Evolutionary conservation across 2,329 filamentous ascomycete genomes (phyloP).

Genomic region (Ophiostoma triangulosporum): DNA sequence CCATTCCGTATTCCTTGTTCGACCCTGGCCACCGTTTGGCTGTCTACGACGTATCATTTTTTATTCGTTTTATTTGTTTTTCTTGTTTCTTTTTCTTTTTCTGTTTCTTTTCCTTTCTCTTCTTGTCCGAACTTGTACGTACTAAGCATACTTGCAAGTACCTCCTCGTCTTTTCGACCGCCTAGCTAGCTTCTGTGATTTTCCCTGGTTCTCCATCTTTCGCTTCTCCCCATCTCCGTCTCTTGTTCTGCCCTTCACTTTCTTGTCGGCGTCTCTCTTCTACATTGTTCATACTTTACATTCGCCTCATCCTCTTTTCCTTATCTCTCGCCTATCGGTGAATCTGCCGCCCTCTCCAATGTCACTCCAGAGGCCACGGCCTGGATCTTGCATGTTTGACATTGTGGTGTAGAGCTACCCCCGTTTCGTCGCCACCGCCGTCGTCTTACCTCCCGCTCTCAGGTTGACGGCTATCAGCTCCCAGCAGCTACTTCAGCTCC

Average conservation of each 20-base stretch:
- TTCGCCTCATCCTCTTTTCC: not conserved
- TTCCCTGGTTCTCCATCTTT: not conserved
- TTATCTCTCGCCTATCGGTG: not conserved
- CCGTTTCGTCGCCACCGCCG: not conserved
- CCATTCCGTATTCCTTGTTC: not conserved
- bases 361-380: constrained; percentile 7
- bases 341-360: constrained; percentile 2
- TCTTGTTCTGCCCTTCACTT: not conserved
- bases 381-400: not conserved
- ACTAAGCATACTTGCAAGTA: too few species aligned
- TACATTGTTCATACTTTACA: not conserved
- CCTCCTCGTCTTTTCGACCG: not conserved
- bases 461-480: not conserved
- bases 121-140: not conserved
- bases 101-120: not conserved
- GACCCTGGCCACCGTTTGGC: not conserved
- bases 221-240: not conserved
- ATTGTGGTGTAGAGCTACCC: not conserved
- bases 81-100: not conserved
- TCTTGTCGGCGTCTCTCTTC: not conserved
- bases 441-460: not conserved
- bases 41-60: not conserved
- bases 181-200: not conserved
- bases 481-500: not conserved
- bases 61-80: not conserved